Base-by-base conservation (phyloP, 2,329 filamentous ascomycete species). In the Colletotrichum zoysiae region DNA sequence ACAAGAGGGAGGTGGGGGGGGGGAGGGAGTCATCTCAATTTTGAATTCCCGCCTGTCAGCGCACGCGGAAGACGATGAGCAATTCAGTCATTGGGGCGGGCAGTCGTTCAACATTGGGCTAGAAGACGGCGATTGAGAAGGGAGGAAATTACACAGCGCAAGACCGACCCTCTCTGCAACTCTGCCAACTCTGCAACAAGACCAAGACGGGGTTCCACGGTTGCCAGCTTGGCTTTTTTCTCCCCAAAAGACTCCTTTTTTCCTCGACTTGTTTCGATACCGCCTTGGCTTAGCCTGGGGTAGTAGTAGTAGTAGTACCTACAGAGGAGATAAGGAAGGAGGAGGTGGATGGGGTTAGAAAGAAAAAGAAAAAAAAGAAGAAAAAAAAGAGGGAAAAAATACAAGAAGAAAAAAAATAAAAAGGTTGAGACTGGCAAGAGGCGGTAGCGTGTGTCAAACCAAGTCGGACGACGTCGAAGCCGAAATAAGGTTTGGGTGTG, bases 401-500 rank as follows among this genome's bases (percentile, higher is more conserved):
- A n/a, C n/a, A 18, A 46, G 4, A n/a, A n/a, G 1, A 20, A 46
- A 11, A 48, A 35, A 30, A 20, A 55, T n/a, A 33, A 16, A 46
- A n/a, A 33, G 50, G 50, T 63, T 63, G 56, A 48, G 62, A 70
- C 62, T 67, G 63, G 62, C 60, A 57, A 67, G 26, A 33, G 38
- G 64, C 35, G 20, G 51, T 67, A 71, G 68, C 68, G 64, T 58
- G 58, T 71, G 64, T 67, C 68, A 67, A 59, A 51, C 56, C 70
- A 73, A 66, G 70, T 73, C 76, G 76, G 78, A 77, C 75, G 73
- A 68, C 72, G 71, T 71, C 74, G 76, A 75, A 80, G 79, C 79
- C 78, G 79, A 80, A 80, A 77, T 80, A 80, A 81, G 76, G 78
- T 79, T 81, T 74, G 48, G 53, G 55, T 51, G 63, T 73, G 68